Evolutionary conservation across 441 rosid genomes (phyloP), one percentile per base, ranked within the genome.

Genomic region (Croton laevigatus): DNA sequence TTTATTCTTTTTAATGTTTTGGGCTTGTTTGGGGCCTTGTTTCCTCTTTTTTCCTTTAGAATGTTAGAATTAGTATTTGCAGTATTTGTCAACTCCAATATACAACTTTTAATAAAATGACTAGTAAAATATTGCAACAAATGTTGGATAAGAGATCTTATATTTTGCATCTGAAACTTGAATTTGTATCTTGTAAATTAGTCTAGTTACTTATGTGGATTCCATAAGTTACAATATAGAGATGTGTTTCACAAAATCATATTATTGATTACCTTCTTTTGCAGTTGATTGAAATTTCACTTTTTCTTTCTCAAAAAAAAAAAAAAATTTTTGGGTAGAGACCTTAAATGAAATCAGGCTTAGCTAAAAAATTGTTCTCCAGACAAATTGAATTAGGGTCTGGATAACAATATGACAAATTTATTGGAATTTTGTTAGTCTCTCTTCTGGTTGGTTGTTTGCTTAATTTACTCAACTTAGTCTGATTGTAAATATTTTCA

Each of bases 401-500:
- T 34, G 12, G 3, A 27, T 45, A 11, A 36, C 14, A 3, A 48
- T 16, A 1, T 38, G 0, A 37, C 57, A 40, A 2, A 17, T 12
- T 65, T 27, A 34, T 51, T 17, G 17, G 22, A 36, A 19, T 22
- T 53, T 49, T 62, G 7, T 71, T 48, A 34, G 59, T 58, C 49
- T 42, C 48, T 65, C 19, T 6, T 49, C 53, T 45, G n/a, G n/a
- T n/a, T n/a, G n/a, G n/a, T n/a, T n/a, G 13, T 65, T 40, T 34
- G 8, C 27, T 52, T n/a, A 3, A 44, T 48, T 51, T 66, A 59
- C 48, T 38, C 27, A 22, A 36, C n/a, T 4, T 16, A 19, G 37
- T 65, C 44, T 73, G 61, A 53, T 37, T 75, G 66, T 46, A 12
- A 23, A n/a, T 23, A 14, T 23, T 63, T 37, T 62, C 66, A 67